Base-by-base conservation (phyloP, 1,139 yeast species). In the Pichia sp. region DNA sequence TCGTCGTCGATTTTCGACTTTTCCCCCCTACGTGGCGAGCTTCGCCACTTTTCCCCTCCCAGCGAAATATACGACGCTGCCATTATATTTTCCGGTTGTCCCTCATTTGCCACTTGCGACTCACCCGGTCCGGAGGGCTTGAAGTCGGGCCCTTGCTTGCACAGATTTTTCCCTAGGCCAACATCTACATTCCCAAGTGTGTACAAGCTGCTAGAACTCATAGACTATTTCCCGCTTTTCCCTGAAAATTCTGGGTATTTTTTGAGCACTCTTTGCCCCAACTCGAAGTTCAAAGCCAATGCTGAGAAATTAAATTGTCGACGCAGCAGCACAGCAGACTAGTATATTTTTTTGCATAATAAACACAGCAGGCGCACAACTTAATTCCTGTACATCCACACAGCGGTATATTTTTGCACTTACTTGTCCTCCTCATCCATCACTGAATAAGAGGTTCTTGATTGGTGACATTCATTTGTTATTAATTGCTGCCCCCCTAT, bases 391-490 rank as follows among this genome's bases (percentile, higher is more conserved):
- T 15, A 10, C 40, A 11, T 15, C 40, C 10, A 36, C 40, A 36
- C 15, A 47, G 26, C 41, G 30, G 16, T 15, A 44, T 19, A n/a
- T 26, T n/a, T 32, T 40, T 40, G 50, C 45, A 48, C 31, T 38
- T 48, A n/a, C 38, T 26, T 29, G 31, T 34, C 23, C 26, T 41
- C 23, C 41, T n/a, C 29, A 46, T 29, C 38, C 15, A 6, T n/a
- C 8, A 46, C 29, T 42, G 45, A 42, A 16, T 42, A 6, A 15
- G 11, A 15, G 30, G 23, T 16, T 42, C n/a, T n/a, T 31, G 23
- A 48, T 42, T 48, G 45, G 51, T 48, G 46, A 48, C 51, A 48
- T 48, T 48, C 34, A 42, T 13, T 48, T 48, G 46, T 48, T 48
- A 48, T 48, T 30, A 29, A 15, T 48, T 42, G 10, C 23, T 30